These are phyloP conservation scores for Verticillium nonalfalfae DNA, from an alignment of 2,329 filamentous ascomycete species.

Conservation along the genomic window DNA sequence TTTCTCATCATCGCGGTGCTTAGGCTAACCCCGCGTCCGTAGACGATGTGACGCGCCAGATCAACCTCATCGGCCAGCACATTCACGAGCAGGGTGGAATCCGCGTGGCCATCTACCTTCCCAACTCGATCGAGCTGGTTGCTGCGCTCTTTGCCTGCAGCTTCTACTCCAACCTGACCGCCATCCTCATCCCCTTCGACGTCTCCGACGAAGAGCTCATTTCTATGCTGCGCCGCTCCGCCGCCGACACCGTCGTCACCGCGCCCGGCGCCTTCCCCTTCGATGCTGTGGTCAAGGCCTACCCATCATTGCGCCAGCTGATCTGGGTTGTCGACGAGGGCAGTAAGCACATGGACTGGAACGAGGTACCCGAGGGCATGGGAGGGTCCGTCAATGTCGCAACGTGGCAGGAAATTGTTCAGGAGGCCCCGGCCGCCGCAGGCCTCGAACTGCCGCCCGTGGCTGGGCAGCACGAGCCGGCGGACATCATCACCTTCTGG, in stretches of 20 bases:
- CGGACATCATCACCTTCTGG: slow-evolving; percentile 63
- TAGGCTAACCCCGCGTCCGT: slow-evolving; percentile 10
- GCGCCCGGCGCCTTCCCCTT: slow-evolving; percentile 84
- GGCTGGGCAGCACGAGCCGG: slow-evolving; percentile 45
- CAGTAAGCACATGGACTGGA: slow-evolving; percentile 92
- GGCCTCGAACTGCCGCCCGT: slow-evolving; percentile 59
- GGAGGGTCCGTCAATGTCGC: slow-evolving; percentile 70
- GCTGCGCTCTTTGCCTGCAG: slow-evolving; percentile 78
- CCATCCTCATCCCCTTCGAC: slow-evolving; percentile 81
- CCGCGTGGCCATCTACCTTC: slow-evolving; percentile 82
- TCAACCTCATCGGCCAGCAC: slow-evolving; percentile 78
- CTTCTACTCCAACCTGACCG: slow-evolving; percentile 75
- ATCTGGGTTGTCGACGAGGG: slow-evolving; percentile 92
- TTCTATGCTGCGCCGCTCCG: slow-evolving; percentile 64
- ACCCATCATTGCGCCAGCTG: slow-evolving; percentile 66
- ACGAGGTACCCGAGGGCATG: slow-evolving; percentile 73
- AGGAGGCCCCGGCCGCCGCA: slow-evolving; percentile 55
- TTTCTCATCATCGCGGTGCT: background rate
- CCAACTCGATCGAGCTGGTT: slow-evolving; percentile 88
- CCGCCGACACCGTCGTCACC: slow-evolving; percentile 76
- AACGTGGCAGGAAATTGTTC: slow-evolving; percentile 89
- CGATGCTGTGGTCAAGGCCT: slow-evolving; percentile 61
- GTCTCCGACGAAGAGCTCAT: slow-evolving; percentile 63
- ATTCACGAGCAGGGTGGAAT: slow-evolving; percentile 65
- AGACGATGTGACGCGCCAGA: slow-evolving; percentile 74